These are phyloP conservation scores for Pseudocercospora eumusae DNA, from an alignment of 2,329 filamentous ascomycete genomes.

Conservation along the genomic window DNA sequence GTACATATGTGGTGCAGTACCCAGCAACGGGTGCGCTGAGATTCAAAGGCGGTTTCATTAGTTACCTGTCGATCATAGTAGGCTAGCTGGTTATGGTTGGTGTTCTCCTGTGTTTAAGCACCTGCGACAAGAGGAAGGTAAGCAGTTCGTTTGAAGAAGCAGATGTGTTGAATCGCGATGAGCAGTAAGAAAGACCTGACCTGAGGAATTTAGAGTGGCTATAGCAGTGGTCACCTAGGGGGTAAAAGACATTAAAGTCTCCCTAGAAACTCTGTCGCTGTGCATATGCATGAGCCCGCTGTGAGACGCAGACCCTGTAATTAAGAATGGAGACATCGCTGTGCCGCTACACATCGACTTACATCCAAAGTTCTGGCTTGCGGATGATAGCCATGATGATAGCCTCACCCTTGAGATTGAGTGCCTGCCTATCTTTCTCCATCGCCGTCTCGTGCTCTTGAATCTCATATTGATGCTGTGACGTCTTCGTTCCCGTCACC, in stretches of 20 bases:
- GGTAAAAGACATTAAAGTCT: no score
- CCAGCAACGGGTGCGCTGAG: constrained; percentile 42
- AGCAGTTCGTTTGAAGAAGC: no score
- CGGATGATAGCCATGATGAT: background rate
- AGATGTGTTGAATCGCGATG: no score
- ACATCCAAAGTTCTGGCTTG: background rate
- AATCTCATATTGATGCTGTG: background rate
- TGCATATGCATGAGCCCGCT: no score
- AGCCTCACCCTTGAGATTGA: background rate
- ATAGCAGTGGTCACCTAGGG: no score
- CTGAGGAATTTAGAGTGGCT: no score
- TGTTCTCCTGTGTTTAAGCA: background rate
- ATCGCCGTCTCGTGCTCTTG: background rate
- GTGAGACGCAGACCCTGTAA: no score
- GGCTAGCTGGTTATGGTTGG: background rate
- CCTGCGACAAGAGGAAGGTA: background rate
- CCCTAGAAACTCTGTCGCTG: no score
- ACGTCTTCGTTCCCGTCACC: background rate
- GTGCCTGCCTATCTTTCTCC: background rate
- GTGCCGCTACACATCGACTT: background rate
- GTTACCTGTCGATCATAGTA: background rate
- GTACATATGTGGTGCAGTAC: constrained; percentile 45
- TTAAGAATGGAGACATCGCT: no score
- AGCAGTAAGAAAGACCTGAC: no score
- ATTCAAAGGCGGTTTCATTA: background rate